Conservation (phyloP, 1,139 yeast species). For the Suhomyces anneliseae region DNA sequence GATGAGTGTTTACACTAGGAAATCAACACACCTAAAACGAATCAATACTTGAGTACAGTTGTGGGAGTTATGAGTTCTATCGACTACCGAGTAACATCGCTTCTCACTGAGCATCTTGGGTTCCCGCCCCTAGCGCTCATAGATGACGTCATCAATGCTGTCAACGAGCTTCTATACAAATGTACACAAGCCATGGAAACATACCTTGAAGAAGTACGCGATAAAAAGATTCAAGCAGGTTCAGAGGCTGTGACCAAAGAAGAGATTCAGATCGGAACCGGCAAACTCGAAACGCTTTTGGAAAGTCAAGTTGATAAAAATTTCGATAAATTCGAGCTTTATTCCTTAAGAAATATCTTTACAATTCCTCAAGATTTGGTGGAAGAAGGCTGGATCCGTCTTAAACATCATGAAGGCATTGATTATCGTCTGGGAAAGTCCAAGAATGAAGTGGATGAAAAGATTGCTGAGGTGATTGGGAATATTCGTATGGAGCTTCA, state of each 20-base stretch:
- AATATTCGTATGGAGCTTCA: slow-evolving; percentile 48
- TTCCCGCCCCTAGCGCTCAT: slow-evolving; percentile 83
- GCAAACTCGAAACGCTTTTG: slow-evolving; percentile 72
- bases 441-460: slow-evolving; percentile 32
- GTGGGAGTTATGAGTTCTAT: slow-evolving; percentile 4
- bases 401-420: slow-evolving; percentile 68
- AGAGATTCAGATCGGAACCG: slow-evolving; percentile 76
- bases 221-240: slow-evolving; percentile 15
- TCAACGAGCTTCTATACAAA: slow-evolving; percentile 79
- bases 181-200: slow-evolving; percentile 80
- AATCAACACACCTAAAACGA: neutral
- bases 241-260: slow-evolving; percentile 15
- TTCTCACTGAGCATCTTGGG: slow-evolving; percentile 83
- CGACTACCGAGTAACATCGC: slow-evolving; percentile 49
- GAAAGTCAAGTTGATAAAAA: slow-evolving; percentile 80
- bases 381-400: slow-evolving; percentile 62
- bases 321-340: slow-evolving; percentile 85
- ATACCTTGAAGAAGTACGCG: slow-evolving; percentile 46
- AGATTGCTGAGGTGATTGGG: slow-evolving; percentile 36
- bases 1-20: neutral
- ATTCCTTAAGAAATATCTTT: slow-evolving; percentile 74
- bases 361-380: slow-evolving; percentile 70
- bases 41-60: neutral
- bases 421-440: slow-evolving; percentile 23
- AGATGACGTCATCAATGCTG: slow-evolving; percentile 88